A percentile compares a stretch with the other conserved stretches of the same genome.
These are phyloP conservation scores for Wickerhamomyces chaumierensis DNA, from an alignment of 805 yeast species.

Conservation along the genomic window DNA sequence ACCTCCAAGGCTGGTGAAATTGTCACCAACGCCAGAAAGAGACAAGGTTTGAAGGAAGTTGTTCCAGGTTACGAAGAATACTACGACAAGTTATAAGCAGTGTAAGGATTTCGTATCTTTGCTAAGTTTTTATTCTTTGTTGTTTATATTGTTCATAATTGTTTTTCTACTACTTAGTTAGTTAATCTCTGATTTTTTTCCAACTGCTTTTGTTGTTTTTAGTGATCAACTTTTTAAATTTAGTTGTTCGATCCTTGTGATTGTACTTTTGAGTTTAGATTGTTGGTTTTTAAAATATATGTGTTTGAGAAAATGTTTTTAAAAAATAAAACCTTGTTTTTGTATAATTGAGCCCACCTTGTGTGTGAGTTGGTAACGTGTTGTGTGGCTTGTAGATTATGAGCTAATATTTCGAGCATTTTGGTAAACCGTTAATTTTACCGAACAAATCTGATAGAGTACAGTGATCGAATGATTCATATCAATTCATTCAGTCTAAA, in stretches of 20 bases:
- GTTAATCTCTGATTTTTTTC: conserved; percentile 1
- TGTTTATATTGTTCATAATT: not conserved
- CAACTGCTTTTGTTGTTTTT: not conserved
- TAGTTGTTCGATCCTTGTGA: not conserved
- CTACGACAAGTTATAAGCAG: conserved; percentile 73
- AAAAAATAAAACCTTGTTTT: too few relatives aligned
- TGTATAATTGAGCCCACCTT: too few relatives aligned
- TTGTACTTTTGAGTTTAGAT: not conserved
- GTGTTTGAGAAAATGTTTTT: too few relatives aligned
- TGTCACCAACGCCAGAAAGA: conserved; percentile 68
- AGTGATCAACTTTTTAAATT: not conserved
- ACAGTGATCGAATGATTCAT: too few relatives aligned
- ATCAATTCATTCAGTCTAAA: too few relatives aligned
- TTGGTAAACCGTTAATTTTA: too few relatives aligned
- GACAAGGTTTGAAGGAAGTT: conserved; percentile 92
- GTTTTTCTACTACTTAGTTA: not conserved
- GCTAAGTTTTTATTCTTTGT: not conserved
- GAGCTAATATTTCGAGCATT: too few relatives aligned
- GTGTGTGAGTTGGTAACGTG: too few relatives aligned
- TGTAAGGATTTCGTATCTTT: not conserved
- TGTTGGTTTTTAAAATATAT: too few relatives aligned
- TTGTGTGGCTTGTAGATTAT: too few relatives aligned
- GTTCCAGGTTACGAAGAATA: conserved; percentile 99
- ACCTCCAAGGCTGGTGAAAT: conserved; percentile 58
- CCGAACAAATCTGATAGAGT: too few relatives aligned